A percentile compares a stretch with the other conserved stretches of the same genome.
Evolutionary conservation across 2,329 filamentous ascomycete genomes (phyloP).

Genomic region (Cryphonectria carpinicola): DNA sequence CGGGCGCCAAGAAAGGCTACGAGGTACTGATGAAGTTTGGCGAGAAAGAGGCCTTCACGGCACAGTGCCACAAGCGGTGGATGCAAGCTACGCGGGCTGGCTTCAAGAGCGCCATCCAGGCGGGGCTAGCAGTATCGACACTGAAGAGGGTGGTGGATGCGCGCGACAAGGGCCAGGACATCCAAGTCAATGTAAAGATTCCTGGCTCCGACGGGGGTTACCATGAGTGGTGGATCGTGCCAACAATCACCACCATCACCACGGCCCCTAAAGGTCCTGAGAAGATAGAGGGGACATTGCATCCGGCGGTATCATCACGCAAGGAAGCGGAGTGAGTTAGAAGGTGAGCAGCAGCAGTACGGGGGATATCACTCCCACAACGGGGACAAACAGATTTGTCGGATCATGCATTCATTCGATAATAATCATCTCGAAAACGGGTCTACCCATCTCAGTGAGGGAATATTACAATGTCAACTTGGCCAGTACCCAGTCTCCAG

Average conservation of each 20-base stretch:
- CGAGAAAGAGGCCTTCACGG: constrained; percentile 57
- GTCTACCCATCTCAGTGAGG: background rate
- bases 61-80: constrained; percentile 66
- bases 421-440: background rate
- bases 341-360: background rate
- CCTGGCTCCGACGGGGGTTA: constrained; percentile 58
- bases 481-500: constrained; percentile 29
- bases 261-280: background rate
- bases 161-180: constrained; percentile 32
- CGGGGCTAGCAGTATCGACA: constrained; percentile 65
- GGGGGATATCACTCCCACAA: background rate
- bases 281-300: background rate
- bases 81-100: constrained; percentile 60
- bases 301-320: background rate
- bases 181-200: constrained; percentile 55
- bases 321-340: background rate
- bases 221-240: constrained; percentile 69
- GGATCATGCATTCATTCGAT: background rate
- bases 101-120: constrained; percentile 71
- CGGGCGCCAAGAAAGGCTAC: constrained; percentile 57
- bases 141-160: constrained; percentile 60
- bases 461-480: constrained; percentile 15
- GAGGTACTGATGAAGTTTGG: constrained; percentile 59
- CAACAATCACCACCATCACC: constrained; percentile 43
- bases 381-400: background rate